A percentile compares a stretch with the other conserved stretches of the same genome.
phyloP scores from a whole-genome alignment of 345 rosid species.

The Eucalyptus camaldulensis region DNA sequence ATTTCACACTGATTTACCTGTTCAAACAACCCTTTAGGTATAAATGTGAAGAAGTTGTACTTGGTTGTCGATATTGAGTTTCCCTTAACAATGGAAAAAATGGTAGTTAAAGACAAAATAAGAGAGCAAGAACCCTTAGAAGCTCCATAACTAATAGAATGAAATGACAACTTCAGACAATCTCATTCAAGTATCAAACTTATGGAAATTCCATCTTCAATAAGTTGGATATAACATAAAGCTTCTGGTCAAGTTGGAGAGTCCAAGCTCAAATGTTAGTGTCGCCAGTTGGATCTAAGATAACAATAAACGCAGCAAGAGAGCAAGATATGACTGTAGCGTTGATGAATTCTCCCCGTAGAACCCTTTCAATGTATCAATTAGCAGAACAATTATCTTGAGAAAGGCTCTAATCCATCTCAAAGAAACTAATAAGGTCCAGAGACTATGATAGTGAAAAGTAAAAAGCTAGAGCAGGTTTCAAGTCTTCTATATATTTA shows the following conservation, averaged over 20 bases:
- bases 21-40: constrained; percentile 96
- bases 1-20: constrained; percentile 47
- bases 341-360: not conserved
- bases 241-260: not conserved
- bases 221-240: not conserved
- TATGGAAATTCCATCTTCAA: not conserved
- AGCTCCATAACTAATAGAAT: not conserved
- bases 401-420: not conserved
- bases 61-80: constrained; percentile 92
- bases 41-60: constrained; percentile 88
- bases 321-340: not conserved
- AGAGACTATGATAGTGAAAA: not conserved
- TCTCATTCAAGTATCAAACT: not conserved
- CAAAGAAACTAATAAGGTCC: not conserved
- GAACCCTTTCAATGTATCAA: not conserved
- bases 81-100: constrained; percentile 31
- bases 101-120: not conserved
- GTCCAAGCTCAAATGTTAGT: not conserved
- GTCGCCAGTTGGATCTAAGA: not conserved
- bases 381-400: not conserved
- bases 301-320: not conserved
- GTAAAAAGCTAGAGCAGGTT: not conserved
- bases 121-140: not conserved
- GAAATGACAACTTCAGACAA: not conserved
- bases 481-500: not conserved